These are phyloP conservation scores for Debaryomycetaceae sp. DNA, from an alignment of 1,139 yeast species.

Conservation along the genomic window DNA sequence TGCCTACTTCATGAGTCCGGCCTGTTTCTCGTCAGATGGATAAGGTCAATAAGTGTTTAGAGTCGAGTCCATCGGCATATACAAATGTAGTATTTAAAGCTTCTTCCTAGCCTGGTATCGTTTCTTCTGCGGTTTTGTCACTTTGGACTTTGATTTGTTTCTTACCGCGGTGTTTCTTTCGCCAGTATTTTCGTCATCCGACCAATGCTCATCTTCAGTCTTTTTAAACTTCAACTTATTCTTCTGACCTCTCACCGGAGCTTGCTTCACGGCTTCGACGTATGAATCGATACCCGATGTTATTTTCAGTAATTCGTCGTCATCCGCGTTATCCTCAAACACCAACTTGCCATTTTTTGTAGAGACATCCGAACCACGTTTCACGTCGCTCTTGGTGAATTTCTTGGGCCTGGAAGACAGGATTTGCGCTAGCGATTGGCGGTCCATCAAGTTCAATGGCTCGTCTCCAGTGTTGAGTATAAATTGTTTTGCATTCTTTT, in stretches of 20 bases:
- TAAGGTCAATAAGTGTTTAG: too few relatives aligned
- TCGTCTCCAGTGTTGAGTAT: conserved; percentile 71
- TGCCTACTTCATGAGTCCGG: not conserved
- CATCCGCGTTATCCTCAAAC: conserved; percentile 31
- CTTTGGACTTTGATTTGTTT: conserved; percentile 12
- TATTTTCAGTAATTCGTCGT: conserved; percentile 39
- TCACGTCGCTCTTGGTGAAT: conserved; percentile 32
- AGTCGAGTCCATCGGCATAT: too few relatives aligned
- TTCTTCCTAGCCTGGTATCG: conserved; percentile 46
- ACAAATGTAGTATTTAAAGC: conserved; percentile 17
- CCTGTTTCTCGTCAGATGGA: too few relatives aligned
- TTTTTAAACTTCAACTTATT: conserved; percentile 82
- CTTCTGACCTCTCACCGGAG: conserved; percentile 87
- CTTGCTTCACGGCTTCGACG: conserved; percentile 84
- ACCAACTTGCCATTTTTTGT: conserved; percentile 46
- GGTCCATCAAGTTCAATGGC: conserved; percentile 84
- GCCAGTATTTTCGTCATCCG: conserved; percentile 33
- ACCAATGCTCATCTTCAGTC: conserved; percentile 43
- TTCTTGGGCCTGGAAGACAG: conserved; percentile 74
- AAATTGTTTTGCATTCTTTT: conserved; percentile 41
- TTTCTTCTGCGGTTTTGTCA: conserved; percentile 35
- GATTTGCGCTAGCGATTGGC: conserved; percentile 74
- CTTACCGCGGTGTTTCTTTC: conserved; percentile 6
- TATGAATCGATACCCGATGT: conserved; percentile 76
- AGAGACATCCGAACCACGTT: conserved; percentile 40